phyloP scores from a whole-genome alignment of 2,329 filamentous ascomycete genomes.

The Trematosphaeria pertusa region DNA sequence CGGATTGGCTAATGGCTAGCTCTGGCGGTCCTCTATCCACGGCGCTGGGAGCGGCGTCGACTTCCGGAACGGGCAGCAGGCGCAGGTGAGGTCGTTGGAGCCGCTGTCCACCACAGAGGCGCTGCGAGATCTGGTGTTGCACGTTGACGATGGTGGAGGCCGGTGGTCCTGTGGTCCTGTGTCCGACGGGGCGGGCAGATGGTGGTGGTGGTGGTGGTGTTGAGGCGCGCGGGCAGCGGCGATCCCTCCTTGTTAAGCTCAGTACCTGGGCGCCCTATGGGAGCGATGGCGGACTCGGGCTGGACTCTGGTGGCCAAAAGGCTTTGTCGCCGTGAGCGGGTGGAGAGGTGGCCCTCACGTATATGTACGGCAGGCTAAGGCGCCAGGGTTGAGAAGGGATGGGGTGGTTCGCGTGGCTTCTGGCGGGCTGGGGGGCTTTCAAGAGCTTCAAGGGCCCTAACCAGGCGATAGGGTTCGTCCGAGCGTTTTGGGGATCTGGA shows the following conservation, averaged over 20 bases:
- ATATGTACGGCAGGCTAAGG: slow-evolving; percentile 53
- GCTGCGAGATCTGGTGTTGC: slow-evolving; percentile 44
- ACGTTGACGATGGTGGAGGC: slow-evolving; percentile 34
- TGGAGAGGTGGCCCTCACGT: slow-evolving; percentile 50
- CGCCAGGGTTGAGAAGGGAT: slow-evolving; percentile 47
- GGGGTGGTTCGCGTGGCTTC: slow-evolving; percentile 53
- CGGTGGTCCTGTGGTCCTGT: slow-evolving; percentile 22
- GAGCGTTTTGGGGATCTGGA: slow-evolving; percentile 51
- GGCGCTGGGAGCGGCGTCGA: slow-evolving; percentile 32
- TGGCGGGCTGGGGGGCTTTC: slow-evolving; percentile 43
- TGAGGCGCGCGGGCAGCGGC: slow-evolving; percentile 50
- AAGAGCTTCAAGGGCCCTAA: slow-evolving; percentile 41
- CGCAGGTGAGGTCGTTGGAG: slow-evolving; percentile 27
- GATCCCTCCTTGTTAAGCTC: slow-evolving; percentile 60
- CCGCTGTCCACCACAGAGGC: slow-evolving; percentile 28
- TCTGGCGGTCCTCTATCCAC: slow-evolving; percentile 30
- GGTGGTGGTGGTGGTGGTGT: slow-evolving; percentile 41
- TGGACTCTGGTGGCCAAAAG: slow-evolving; percentile 52
- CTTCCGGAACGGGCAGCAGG: slow-evolving; percentile 32
- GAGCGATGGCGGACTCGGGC: slow-evolving; percentile 55
- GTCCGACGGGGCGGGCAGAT: slow-evolving; percentile 18
- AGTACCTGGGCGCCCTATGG: slow-evolving; percentile 53
- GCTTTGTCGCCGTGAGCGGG: slow-evolving; percentile 47
- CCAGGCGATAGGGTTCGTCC: slow-evolving; percentile 52
- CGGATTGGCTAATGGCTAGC: slow-evolving; percentile 33